Evolutionary conservation across 441 rosid species (phyloP), one percentile per base, ranked within the genome.

Genomic region (Euphorbia celastroides): DNA sequence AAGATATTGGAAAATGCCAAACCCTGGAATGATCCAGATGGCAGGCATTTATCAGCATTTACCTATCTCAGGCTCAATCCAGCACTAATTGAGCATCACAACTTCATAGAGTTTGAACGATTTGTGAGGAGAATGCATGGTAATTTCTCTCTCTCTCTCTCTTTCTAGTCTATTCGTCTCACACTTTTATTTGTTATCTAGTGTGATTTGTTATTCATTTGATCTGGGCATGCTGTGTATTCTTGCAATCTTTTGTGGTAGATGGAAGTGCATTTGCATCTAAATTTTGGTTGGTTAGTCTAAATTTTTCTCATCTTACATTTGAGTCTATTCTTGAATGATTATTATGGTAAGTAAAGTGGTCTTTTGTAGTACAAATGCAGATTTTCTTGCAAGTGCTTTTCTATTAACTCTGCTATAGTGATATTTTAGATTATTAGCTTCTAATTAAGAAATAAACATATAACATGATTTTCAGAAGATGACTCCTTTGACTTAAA

Each of bases 41-140:
- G 99, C 67, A 88, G 86, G 67, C 96, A 86, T 74, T 76, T 89
- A 68, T 86, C 82, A 50, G 84, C 86, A 31, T 91, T 89, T 77
- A 86, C 92, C 16, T 90, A 89, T 73, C 86, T 86, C 73, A 86
- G 97, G 75, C 99, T 88, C 71, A 67, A 74, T 59, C 80, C 84
- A 25, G 69, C 68, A 64, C 93, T 93, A 36, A 77, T 88, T 88
- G 95, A 89, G 80, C 83, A 81, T 68, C 84, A 79, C 30, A 86
- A 86, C 82, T 73, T 89, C 67, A 61, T 77, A 32, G 96, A 93
- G 73, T 89, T 93, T 20, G 88, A 85, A 46, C 77, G 71, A 7
- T 91, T 91, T 71, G 86, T 91, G 77, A 89, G 84, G 81, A 84
- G 84, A 74, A 84, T 93, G 86, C 99, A 93, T 60, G 99, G 97